Base-by-base conservation (phyloP, 441 rosid species). In the Croton laevigatus region DNA sequence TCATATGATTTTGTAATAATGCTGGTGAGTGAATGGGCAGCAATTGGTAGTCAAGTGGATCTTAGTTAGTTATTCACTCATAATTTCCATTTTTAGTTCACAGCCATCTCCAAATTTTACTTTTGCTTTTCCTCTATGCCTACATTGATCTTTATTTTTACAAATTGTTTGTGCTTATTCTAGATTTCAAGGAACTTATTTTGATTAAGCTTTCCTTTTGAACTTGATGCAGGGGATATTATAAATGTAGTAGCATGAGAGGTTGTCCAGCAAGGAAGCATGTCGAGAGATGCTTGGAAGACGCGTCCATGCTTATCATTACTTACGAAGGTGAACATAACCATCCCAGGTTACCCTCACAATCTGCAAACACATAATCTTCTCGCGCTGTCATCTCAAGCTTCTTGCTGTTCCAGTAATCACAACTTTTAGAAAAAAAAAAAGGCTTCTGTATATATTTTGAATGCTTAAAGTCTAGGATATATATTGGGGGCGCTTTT, bases 241-340 rank as follows among this genome's bases (percentile, higher is more conserved):
- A 94, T 81, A 94, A 94, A 75, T 94, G 98, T 78, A 94, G 98
- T 84, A 91, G 97, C 85, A 88, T 89, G 86, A 89, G 98, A 84
- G 98, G 97, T 23, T 94, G 98, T 77, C 98, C 97, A 40, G 97
- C 98, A 20, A 91, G 98, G 91, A 94, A 94, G 81, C 98, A 94
- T 55, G 98, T 94, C 40, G 99, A 94, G 83, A 89, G 98, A 81
- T 86, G 91, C 85, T 65, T 94, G 79, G 97, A 90, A 76, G 97
- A 94, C 49, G 88, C 98, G 8, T 78, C 89, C 10, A 90, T 94
- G 99, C 99, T 94, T 51, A 83, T 82, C 58, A 97, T 94, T 10
- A 94, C 99, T 37, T 94, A 94, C 44, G 98, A 94, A 86, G 94
- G 96, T 58, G 98, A 94, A 66, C 98, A 94, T 76, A 94, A 83